These are phyloP conservation scores for Stagonosporopsis chrysanthemi DNA, from an alignment of 2,329 filamentous ascomycete genomes.

Conservation along the genomic window DNA sequence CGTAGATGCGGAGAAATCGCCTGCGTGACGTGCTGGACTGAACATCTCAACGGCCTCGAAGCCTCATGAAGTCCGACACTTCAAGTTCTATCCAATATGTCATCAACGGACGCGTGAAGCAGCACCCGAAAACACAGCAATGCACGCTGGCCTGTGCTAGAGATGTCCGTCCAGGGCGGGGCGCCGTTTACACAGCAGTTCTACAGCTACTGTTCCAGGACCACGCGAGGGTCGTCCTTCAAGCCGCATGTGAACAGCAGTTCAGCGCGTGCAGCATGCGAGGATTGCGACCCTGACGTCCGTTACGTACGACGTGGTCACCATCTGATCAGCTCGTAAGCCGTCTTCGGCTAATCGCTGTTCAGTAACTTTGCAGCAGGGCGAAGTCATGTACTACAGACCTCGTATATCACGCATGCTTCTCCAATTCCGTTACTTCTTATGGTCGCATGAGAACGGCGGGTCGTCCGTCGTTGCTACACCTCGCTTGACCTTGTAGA, in stretches of 20 bases:
- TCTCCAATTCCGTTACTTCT: neutral
- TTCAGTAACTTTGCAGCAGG: neutral
- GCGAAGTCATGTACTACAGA: neutral
- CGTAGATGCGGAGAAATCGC: neutral
- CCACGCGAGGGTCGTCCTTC: neutral
- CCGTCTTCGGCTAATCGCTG: neutral
- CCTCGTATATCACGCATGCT: neutral
- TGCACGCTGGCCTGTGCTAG: neutral
- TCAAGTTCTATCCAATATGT: neutral
- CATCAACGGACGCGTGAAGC: neutral
- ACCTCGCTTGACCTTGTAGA: constrained; percentile 17
- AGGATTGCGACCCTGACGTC: neutral
- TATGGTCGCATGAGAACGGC: neutral
- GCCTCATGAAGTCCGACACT: no score
- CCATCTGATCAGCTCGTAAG: neutral
- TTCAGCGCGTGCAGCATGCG: neutral
- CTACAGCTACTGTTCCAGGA: neutral
- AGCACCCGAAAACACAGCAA: neutral
- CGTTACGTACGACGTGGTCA: neutral
- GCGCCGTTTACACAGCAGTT: neutral
- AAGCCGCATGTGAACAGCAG: neutral
- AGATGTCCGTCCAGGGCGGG: neutral
- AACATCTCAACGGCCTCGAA: neutral
- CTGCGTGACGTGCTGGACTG: neutral
- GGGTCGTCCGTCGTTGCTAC: constrained; percentile 1